Conservation (phyloP, 768 basidiomycete genomes). For the Leccinum disarticulatum region DNA sequence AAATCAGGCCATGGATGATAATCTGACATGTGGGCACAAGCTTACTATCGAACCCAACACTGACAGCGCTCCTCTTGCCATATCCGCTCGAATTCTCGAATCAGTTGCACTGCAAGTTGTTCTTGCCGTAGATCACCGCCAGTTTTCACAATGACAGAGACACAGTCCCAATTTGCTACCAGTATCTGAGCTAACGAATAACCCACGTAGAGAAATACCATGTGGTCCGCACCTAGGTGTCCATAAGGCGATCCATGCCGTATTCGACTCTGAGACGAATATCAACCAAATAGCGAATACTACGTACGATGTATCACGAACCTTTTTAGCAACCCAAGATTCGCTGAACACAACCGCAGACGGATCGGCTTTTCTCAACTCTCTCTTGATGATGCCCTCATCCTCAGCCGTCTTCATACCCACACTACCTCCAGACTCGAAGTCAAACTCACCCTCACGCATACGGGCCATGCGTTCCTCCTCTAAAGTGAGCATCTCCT, state of each 20-base stretch:
- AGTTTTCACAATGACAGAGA: slow-evolving; percentile 98
- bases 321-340: slow-evolving; percentile 93
- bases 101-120: slow-evolving; percentile 93
- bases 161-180: slow-evolving; percentile 79
- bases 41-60: slow-evolving; percentile 93
- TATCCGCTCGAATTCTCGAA: slow-evolving; percentile 88
- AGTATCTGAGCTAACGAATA: slow-evolving; percentile 10
- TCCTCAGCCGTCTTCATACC: slow-evolving; percentile 78
- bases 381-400: slow-evolving; percentile 88
- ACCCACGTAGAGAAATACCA: slow-evolving; percentile 4
- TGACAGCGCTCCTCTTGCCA: slow-evolving; percentile 92
- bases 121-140: slow-evolving; percentile 96
- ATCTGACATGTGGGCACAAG: slow-evolving; percentile 7
- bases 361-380: slow-evolving; percentile 93
- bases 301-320: slow-evolving; percentile 27
- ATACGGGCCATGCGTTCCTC: slow-evolving; percentile 96
- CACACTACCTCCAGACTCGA: slow-evolving; percentile 44
- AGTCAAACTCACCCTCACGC: slow-evolving; percentile 68
- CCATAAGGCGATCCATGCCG: slow-evolving; percentile 94
- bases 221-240: slow-evolving; percentile 65
- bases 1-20: neutral
- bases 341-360: slow-evolving; percentile 96
- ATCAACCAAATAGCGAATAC: slow-evolving; percentile 5
- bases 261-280: slow-evolving; percentile 63
- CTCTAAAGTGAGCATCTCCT: slow-evolving; percentile 95